phyloP scores from a whole-genome alignment of 768 basidiomycete genomes.

The Trichaptum fuscoviolaceum region DNA sequence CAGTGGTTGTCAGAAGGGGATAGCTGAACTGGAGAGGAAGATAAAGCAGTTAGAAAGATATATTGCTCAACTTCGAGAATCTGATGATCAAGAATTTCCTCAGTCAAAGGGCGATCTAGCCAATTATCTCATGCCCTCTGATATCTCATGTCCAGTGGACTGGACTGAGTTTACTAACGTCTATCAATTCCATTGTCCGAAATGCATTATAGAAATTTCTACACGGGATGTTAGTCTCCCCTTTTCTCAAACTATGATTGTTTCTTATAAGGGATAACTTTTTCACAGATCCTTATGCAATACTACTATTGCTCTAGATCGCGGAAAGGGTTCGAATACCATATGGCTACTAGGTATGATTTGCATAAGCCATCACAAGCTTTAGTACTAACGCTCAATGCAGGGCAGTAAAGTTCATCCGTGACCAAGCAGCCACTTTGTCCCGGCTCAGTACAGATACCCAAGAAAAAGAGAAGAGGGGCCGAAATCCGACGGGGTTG shows the following conservation, averaged over 20 bases:
- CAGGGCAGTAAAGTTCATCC: conserved; percentile 82
- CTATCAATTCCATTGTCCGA: conserved; percentile 86
- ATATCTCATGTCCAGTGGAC: conserved; percentile 61
- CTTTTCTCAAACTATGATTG: conserved; percentile 1
- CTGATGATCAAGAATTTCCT: conserved; percentile 30
- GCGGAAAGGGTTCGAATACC: conserved; percentile 77
- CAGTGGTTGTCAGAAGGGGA: neutral
- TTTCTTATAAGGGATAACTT: conserved; percentile 10
- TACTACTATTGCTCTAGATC: conserved; percentile 83
- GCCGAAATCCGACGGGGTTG: neutral
- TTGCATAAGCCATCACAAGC: conserved; percentile 8
- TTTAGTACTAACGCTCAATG: conserved; percentile 4
- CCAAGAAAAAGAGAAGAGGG: neutral
- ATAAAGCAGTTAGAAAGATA: conserved; percentile 57
- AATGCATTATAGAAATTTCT: conserved; percentile 68
- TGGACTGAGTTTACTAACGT: conserved; percentile 86
- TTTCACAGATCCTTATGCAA: conserved; percentile 67
- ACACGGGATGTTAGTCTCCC: conserved; percentile 65
- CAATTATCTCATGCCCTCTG: conserved; percentile 62
- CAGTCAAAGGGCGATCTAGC: conserved; percentile 1
- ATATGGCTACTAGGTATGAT: conserved; percentile 76
- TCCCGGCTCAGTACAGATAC: neutral
- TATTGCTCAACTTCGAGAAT: conserved; percentile 44
- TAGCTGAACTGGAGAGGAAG: conserved; percentile 30
- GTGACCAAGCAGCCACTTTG: conserved; percentile 60